Base-by-base conservation (phyloP, 306 rosid species). In the Albizia julibrissin region DNA sequence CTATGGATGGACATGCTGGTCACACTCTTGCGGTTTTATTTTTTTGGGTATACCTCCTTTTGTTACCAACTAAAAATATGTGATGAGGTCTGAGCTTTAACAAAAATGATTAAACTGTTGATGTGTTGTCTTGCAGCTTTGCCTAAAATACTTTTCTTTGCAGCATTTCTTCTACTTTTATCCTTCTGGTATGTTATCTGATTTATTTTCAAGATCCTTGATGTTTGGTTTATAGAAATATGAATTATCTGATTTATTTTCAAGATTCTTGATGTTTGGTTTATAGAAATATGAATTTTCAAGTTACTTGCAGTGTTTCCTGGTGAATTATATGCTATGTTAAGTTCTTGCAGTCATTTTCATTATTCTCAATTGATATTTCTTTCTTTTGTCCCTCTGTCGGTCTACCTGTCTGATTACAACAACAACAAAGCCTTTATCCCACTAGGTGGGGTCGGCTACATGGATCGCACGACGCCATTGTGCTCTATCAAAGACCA, bases 161-260 rank as follows among this genome's bases (percentile, higher is more conserved):
- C 99, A 46, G 95, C 93, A 72, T 95, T 95, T 92, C 98, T 95
- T 89, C 97, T 95, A 74, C 97, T 95, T 84, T 85, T 95, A 65
- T 95, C 99, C 44, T 95, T 93, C 93, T 95, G 99, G 99, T 94
- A 91, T 83, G 97, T 86, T 56, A 70, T 83, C 84, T 73, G 44
- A 72, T 64, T 82, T 83, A 49, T 78, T 79, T 24, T 83, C 29
- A 34, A 72, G 68, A 13, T 83, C 64, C 74, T 77, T 77, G 77
- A 70, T 69, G 75, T 69, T 73, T 84, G 21, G 10, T 56, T 52
- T 14, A 12, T 65, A n/a, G 10, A 14, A 52, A 72, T 58, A 31
- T 77, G 68, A 72, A 76, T 69, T 75, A 70, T 83, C 84, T 73
- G 44, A 72, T 64, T 82, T 83, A 49, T 78, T 79, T 24, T 83